phyloP scores from a whole-genome alignment of 1,139 yeast genomes.

The Saccharomyces pastorianus region DNA sequence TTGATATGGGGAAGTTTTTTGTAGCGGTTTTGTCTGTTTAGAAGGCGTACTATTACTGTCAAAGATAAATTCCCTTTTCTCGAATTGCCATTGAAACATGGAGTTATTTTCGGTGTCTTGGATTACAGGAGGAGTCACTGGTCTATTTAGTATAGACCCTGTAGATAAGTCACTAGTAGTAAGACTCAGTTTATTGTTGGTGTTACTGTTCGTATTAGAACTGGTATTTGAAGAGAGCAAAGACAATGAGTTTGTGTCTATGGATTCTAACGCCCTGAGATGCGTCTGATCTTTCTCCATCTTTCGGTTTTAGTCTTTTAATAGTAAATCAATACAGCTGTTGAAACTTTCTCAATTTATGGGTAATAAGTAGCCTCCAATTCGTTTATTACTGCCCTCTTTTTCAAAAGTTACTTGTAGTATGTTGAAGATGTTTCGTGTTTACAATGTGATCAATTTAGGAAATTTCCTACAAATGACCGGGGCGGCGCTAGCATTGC shows the following conservation, averaged over 20 bases:
- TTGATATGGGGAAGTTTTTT: background rate
- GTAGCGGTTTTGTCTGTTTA: conserved; percentile 5
- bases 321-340: too few species aligned
- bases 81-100: conserved; percentile 23
- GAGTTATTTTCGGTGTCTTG: conserved; percentile 14
- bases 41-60: conserved; percentile 28
- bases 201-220: conserved; percentile 6
- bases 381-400: background rate
- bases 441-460: background rate
- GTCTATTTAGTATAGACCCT: conserved; percentile 5
- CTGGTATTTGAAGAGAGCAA: conserved; percentile 11
- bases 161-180: background rate
- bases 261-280: conserved; percentile 20
- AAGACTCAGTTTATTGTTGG: conserved; percentile 5
- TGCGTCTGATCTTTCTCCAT: conserved; percentile 18
- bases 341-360: too few species aligned
- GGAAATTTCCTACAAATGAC: background rate
- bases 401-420: background rate
- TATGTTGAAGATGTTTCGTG: background rate
- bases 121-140: conserved; percentile 10
- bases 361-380: background rate
- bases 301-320: background rate
- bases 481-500: background rate
- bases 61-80: conserved; percentile 23
- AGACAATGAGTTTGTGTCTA: conserved; percentile 23